Evolutionary conservation across 1,284 basidiomycete species (phyloP).

Genomic region (Nidula niveotomentosa): DNA sequence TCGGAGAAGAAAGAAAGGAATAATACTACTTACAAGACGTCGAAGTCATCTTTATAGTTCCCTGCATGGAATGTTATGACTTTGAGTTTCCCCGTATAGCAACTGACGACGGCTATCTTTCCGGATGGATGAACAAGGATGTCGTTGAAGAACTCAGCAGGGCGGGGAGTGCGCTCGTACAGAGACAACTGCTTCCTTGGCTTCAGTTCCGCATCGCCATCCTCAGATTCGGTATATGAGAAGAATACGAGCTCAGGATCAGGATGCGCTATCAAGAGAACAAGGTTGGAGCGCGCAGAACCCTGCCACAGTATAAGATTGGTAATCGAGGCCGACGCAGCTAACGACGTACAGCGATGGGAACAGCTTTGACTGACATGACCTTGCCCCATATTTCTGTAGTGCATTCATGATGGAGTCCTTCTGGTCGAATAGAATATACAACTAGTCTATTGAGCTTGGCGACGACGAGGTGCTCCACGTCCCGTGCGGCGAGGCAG

Average conservation of each 20-base stretch:
- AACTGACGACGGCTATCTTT: constrained; percentile 58
- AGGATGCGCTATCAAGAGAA: constrained; percentile 72
- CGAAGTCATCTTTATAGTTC: constrained; percentile 52
- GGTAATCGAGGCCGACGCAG: not conserved
- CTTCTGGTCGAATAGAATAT: constrained; percentile 57
- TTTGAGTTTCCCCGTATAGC: constrained; percentile 69
- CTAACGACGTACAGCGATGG: constrained; percentile 42
- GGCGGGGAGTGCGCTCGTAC: constrained; percentile 52
- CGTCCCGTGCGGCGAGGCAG: constrained; percentile 42
- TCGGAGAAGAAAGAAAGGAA: not conserved
- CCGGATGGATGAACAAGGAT: constrained; percentile 62
- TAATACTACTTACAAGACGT: constrained; percentile 55
- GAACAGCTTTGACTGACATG: constrained; percentile 51
- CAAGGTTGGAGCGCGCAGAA: constrained; percentile 45
- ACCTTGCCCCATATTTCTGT: constrained; percentile 69
- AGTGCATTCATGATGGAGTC: constrained; percentile 54
- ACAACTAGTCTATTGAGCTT: constrained; percentile 66
- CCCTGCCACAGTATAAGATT: constrained; percentile 27
- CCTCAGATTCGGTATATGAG: constrained; percentile 39
- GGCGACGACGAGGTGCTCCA: constrained; percentile 66
- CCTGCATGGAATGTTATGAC: constrained; percentile 56
- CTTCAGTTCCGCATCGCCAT: constrained; percentile 33
- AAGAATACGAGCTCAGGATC: constrained; percentile 68
- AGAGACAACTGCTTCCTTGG: constrained; percentile 45
- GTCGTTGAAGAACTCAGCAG: constrained; percentile 68